These are phyloP conservation scores for Mycena galopus DNA, from an alignment of 768 basidiomycete species.

Conservation along the genomic window DNA sequence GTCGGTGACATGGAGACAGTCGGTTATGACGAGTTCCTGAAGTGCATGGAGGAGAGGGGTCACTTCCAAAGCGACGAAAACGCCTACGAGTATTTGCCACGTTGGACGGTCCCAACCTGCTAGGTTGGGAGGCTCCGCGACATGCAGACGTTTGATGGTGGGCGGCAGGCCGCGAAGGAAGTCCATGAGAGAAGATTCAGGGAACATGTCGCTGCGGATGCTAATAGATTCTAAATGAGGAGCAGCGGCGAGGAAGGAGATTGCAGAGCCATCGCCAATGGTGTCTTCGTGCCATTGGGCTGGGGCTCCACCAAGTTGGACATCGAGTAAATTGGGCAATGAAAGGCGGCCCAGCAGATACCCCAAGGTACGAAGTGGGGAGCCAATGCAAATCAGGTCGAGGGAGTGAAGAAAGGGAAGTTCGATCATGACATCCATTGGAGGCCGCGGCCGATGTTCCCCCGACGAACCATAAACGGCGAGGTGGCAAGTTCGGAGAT, in stretches of 20 bases:
- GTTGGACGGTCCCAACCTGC: no score
- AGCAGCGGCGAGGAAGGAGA: neutral
- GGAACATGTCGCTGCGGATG: neutral
- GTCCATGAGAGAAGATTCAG: neutral
- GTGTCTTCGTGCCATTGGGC: no score
- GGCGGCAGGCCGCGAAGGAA: neutral
- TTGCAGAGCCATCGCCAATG: neutral
- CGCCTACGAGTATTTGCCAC: no score
- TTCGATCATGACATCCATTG: neutral
- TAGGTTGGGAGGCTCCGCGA: neutral
- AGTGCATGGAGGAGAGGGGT: neutral
- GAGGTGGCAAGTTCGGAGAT: neutral
- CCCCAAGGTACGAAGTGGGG: neutral
- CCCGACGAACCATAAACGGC: neutral
- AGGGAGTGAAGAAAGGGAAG: neutral
- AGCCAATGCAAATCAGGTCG: neutral
- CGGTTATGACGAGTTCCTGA: neutral
- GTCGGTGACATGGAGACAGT: neutral
- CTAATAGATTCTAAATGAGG: conserved; percentile 7
- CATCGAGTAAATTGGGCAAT: neutral
- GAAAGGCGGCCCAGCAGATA: neutral
- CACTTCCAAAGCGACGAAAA: neutral
- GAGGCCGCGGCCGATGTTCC: no score
- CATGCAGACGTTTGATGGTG: neutral
- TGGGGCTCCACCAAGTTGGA: neutral